phyloP scores from a whole-genome alignment of 176 grass and related monocot species.

The Hordeum vulgare region DNA sequence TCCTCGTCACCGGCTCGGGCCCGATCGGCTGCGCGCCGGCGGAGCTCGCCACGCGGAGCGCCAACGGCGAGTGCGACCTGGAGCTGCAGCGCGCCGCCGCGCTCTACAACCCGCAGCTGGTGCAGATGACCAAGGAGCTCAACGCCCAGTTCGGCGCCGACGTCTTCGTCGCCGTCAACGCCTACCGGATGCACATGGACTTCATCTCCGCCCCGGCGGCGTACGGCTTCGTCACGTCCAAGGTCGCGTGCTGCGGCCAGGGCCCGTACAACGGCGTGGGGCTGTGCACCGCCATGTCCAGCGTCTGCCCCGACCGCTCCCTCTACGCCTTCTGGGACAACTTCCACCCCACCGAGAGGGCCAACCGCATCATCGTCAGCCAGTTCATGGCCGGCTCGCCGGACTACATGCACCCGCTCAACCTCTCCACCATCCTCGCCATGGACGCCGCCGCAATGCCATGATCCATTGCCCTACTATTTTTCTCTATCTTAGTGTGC shows the following conservation, averaged over 20 bases:
- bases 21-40: conserved; percentile 50
- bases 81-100: conserved; percentile 47
- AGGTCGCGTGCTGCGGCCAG: conserved; percentile 66
- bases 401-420: conserved; percentile 61
- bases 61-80: conserved; percentile 35
- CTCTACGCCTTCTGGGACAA: conserved; percentile 60
- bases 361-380: conserved; percentile 74
- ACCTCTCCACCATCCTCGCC: conserved; percentile 57
- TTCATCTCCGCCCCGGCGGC: conserved; percentile 48
- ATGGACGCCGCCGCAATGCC: conserved; percentile 19
- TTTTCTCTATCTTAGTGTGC: neutral
- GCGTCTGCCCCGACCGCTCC: conserved; percentile 40
- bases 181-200: conserved; percentile 67
- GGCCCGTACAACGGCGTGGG: conserved; percentile 61
- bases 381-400: conserved; percentile 46
- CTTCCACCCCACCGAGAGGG: conserved; percentile 80
- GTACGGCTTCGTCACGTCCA: conserved; percentile 59
- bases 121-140: conserved; percentile 28
- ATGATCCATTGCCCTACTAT: neutral
- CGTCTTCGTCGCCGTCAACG: conserved; percentile 58
- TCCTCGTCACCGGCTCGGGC: conserved; percentile 45
- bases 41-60: conserved; percentile 47
- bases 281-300: conserved; percentile 44
- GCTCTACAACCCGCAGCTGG: conserved; percentile 57
- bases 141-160: conserved; percentile 27